Evolutionary conservation across 1,284 basidiomycete genomes (phyloP).

Genomic region (Melampsora larici-populina): DNA sequence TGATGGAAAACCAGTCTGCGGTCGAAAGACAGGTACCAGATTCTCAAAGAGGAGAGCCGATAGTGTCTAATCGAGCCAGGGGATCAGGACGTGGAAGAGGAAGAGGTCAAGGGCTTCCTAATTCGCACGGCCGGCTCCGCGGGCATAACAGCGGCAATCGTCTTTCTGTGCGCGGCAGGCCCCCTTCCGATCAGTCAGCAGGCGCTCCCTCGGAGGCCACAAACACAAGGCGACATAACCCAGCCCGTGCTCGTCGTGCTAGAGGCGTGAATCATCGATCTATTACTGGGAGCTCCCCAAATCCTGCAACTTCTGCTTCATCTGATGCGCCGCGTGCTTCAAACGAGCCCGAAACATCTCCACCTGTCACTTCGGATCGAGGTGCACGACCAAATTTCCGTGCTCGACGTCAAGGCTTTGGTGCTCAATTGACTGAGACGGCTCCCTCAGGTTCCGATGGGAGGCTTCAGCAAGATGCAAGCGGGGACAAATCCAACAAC

Average conservation of each 20-base stretch:
- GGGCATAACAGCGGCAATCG: not conserved
- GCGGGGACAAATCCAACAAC: not conserved
- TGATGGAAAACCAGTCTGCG: no score
- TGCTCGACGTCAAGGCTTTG: constrained; percentile 1
- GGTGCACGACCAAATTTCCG: not conserved
- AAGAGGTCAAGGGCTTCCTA: not conserved
- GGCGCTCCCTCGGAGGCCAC: not conserved
- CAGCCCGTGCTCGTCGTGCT: not conserved
- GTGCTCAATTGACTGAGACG: not conserved
- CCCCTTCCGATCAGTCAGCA: not conserved
- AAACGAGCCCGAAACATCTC: not conserved
- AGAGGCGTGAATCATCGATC: not conserved
- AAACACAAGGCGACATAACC: not conserved
- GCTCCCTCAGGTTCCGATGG: not conserved
- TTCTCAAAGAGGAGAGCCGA: not conserved
- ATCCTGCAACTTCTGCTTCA: not conserved
- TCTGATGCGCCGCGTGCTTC: not conserved
- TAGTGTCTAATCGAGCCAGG: not conserved
- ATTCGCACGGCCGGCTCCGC: not conserved
- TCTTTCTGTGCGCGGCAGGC: not conserved
- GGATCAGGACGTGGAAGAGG: not conserved
- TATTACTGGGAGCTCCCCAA: not conserved
- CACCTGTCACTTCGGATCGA: not conserved
- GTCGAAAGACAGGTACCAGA: not conserved
- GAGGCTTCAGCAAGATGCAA: not conserved